A percentile compares a stretch with the other conserved stretches of the same genome.
These are phyloP conservation scores for Bruguiera sexangula DNA, from an alignment of 345 rosid genomes.

Conservation along the genomic window DNA sequence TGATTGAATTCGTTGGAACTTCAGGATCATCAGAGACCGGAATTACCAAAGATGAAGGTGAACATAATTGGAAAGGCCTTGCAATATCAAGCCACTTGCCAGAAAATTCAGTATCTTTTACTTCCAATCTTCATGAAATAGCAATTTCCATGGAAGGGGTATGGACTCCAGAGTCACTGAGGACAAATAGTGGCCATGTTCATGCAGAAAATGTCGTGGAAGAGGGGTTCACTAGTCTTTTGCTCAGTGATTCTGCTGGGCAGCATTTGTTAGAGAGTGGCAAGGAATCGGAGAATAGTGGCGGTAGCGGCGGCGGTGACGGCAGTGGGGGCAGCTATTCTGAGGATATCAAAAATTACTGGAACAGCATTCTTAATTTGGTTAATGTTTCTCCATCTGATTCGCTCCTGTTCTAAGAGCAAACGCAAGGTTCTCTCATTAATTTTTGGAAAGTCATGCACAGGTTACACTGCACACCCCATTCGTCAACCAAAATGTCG, in stretches of 20 bases:
- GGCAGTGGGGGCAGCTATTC: constrained; percentile 38
- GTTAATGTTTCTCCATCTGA: constrained; percentile 79
- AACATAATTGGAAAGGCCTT: constrained; percentile 53
- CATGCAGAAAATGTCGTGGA: constrained; percentile 34
- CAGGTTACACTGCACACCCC: not conserved
- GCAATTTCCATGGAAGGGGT: constrained; percentile 46
- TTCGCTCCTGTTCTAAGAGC: constrained; percentile 58
- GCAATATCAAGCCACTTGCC: constrained; percentile 26
- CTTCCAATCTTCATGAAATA: constrained; percentile 41
- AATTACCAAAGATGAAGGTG: constrained; percentile 54
- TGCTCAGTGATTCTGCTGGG: constrained; percentile 50
- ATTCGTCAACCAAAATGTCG: not conserved
- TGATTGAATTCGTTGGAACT: constrained; percentile 51
- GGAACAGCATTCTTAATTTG: constrained; percentile 91
- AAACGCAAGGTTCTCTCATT: not conserved
- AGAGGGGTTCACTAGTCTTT: constrained; percentile 75
- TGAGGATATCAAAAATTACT: constrained; percentile 87
- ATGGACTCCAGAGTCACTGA: constrained; percentile 45
- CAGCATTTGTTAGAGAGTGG: constrained; percentile 42
- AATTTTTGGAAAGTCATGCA: not conserved
- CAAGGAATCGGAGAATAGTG: constrained; percentile 40
- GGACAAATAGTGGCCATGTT: constrained; percentile 14
- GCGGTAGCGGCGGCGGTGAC: constrained; percentile 14
- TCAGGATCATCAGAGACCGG: constrained; percentile 47
- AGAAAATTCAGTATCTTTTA: constrained; percentile 42